A percentile compares a stretch with the other conserved stretches of the same genome.
Conservation (phyloP, 345 rosid genomes). For the Brassica cretica region DNA sequence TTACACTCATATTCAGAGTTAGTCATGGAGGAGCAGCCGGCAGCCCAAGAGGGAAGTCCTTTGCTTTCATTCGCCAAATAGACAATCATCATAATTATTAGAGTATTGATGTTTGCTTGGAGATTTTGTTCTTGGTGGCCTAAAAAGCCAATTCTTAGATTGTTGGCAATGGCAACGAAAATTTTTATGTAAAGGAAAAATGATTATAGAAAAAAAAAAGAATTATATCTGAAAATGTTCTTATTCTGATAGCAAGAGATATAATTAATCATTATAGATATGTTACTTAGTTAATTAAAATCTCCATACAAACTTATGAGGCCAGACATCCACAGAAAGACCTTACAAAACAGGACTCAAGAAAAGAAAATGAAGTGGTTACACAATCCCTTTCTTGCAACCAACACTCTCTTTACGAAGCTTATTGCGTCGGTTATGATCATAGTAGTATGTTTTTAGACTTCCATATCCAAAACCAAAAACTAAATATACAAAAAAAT, state of each 20-base stretch:
- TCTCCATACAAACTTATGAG: conserved; percentile 25
- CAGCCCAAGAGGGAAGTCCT: no score
- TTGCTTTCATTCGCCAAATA: no score
- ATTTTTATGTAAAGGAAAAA: background rate
- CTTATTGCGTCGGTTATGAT: conserved; percentile 24
- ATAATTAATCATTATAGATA: background rate
- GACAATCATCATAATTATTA: no score
- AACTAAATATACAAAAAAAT: conserved; percentile 20
- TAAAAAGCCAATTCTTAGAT: background rate
- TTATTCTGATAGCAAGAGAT: background rate
- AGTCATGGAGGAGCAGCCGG: no score
- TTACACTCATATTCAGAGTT: no score
- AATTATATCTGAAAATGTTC: background rate
- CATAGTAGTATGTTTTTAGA: background rate
- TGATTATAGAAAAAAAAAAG: background rate
- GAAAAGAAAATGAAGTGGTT: background rate
- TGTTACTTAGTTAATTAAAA: background rate
- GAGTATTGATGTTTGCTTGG: background rate
- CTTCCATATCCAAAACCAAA: conserved; percentile 2
- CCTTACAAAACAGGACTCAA: conserved; percentile 9
- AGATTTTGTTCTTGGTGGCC: background rate
- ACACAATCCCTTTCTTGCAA: conserved; percentile 22
- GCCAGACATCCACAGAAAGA: conserved; percentile 10
- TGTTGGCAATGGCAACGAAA: background rate
- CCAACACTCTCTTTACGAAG: conserved; percentile 6